A percentile compares a stretch with the other conserved stretches of the same genome.
These are phyloP conservation scores for Fusarium siculi DNA, from an alignment of 2,329 filamentous ascomycete genomes.

Conservation along the genomic window DNA sequence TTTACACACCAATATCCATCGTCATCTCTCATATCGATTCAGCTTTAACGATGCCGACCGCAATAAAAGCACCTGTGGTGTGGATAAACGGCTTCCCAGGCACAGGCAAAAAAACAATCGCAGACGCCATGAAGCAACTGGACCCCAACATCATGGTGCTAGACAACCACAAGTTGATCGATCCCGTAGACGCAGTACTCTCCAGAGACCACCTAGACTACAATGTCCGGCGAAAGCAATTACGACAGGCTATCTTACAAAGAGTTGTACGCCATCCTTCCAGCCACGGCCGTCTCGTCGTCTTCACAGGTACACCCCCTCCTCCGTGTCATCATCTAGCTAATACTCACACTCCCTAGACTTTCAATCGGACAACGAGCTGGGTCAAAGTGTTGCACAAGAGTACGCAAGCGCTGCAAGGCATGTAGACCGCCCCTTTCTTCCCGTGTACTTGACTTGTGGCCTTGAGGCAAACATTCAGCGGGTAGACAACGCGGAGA, in stretches of 20 bases:
- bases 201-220: neutral
- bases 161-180: neutral
- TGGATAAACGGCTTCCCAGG: neutral
- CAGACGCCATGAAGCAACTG: neutral
- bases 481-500: neutral
- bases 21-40: rapidly evolving
- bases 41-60: neutral
- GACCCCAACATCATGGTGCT: neutral
- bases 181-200: neutral
- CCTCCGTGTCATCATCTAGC: neutral
- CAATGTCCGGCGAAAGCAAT: neutral
- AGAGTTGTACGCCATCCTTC: neutral
- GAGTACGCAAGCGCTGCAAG: neutral
- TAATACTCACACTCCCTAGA: neutral
- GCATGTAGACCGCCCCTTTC: neutral
- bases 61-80: neutral
- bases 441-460: neutral
- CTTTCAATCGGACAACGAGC: neutral
- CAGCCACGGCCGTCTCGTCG: neutral
- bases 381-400: neutral
- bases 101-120: neutral
- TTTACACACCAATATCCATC: neutral
- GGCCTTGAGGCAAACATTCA: neutral
- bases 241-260: neutral
- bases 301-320: neutral